Conservation (phyloP, 805 yeast genomes). For the Candida tammaniensis region DNA sequence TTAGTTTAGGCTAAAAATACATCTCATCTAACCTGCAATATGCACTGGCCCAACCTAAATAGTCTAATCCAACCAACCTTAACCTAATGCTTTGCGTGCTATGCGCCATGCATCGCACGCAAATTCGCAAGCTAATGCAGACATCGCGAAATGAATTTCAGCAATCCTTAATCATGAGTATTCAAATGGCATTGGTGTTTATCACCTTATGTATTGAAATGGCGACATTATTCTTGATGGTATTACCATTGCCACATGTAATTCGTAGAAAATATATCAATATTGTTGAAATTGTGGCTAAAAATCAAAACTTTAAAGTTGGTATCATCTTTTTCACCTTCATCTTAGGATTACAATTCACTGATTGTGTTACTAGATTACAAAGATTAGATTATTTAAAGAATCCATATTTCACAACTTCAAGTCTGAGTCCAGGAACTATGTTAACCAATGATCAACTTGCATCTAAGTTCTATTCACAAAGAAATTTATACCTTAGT, state of each 20-base stretch:
- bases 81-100: too few relatives aligned
- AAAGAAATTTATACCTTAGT: slow-evolving; percentile 59
- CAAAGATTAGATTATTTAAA: slow-evolving; percentile 19
- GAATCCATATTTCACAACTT: slow-evolving; percentile 20
- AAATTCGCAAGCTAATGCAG: too few relatives aligned
- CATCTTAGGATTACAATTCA: slow-evolving; percentile 48
- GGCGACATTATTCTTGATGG: slow-evolving; percentile 44
- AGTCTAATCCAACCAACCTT: background rate
- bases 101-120: too few relatives aligned
- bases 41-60: too few relatives aligned
- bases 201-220: slow-evolving; percentile 51
- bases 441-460: slow-evolving; percentile 46
- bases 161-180: slow-evolving; percentile 32
- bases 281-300: slow-evolving; percentile 30
- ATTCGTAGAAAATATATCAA: slow-evolving; percentile 44
- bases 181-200: slow-evolving; percentile 47
- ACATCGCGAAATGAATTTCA: too few relatives aligned
- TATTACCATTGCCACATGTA: slow-evolving; percentile 53
- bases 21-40: too few relatives aligned
- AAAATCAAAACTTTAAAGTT: slow-evolving; percentile 42
- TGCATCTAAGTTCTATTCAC: slow-evolving; percentile 61
- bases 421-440: slow-evolving; percentile 4
- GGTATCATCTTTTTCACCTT: slow-evolving; percentile 39
- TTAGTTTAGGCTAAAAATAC: too few relatives aligned
- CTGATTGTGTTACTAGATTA: slow-evolving; percentile 52